These are phyloP conservation scores for Lomentospora prolificans DNA, from an alignment of 2,329 filamentous ascomycete species.

Conservation along the genomic window DNA sequence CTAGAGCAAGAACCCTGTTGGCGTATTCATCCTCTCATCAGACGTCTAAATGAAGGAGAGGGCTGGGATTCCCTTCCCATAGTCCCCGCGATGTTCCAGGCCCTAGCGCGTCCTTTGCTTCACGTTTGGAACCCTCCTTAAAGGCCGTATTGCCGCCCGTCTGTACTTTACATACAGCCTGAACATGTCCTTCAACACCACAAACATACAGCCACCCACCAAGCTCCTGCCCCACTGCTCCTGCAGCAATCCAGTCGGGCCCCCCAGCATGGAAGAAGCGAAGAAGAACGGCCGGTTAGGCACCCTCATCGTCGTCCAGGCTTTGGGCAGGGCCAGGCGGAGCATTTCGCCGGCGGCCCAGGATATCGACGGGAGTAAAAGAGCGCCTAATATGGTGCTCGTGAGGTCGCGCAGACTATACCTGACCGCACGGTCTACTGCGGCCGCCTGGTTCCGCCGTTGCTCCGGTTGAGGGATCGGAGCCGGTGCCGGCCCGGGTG, in stretches of 20 bases:
- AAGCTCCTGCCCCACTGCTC: conserved; percentile 83
- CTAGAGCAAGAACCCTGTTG: no score
- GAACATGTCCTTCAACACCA: conserved; percentile 66
- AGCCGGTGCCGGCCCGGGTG: conserved; percentile 10
- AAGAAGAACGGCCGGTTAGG: conserved; percentile 1
- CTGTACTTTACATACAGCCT: conserved; percentile 55
- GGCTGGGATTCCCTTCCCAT: no score
- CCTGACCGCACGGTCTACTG: conserved; percentile 18
- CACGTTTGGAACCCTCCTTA: conserved; percentile 36
- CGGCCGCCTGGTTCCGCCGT: conserved; percentile 24
- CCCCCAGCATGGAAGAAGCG: conserved; percentile 12
- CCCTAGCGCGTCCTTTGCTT: not conserved
- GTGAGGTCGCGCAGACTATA: conserved; percentile 31
- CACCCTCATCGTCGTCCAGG: conserved; percentile 47
- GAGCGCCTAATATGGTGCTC: conserved; percentile 40
- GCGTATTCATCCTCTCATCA: no score
- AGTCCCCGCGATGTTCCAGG: no score
- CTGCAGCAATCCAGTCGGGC: conserved; percentile 61
- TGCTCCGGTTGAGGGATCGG: conserved; percentile 19
- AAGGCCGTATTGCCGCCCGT: conserved; percentile 44
- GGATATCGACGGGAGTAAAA: conserved; percentile 76
- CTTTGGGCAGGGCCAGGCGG: conserved; percentile 53
- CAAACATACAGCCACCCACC: conserved; percentile 78
- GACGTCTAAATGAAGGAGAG: no score
- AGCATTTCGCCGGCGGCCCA: conserved; percentile 69